phyloP scores from a whole-genome alignment of 208 protist species.

The Trypanosoma melophagium region DNA sequence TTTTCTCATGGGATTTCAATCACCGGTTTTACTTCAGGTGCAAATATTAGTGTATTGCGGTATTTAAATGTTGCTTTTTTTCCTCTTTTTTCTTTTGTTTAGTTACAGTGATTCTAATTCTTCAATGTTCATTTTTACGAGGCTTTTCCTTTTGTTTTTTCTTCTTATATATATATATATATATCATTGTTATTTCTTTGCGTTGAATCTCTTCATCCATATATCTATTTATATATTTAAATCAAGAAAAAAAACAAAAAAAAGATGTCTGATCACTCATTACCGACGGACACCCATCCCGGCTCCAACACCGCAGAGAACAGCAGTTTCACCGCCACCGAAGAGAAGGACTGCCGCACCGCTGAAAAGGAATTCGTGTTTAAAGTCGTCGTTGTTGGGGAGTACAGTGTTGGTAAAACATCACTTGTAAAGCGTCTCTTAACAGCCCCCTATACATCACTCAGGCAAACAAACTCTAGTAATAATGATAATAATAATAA shows the following conservation, averaged over 20 bases:
- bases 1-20: too few species aligned
- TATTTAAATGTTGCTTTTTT: too few species aligned
- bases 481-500: conserved; percentile 25
- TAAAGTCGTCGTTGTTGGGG: conserved; percentile 52
- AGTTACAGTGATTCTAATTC: too few species aligned
- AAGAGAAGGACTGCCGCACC: conserved; percentile 1
- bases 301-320: not conserved
- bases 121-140: too few species aligned
- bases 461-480: conserved; percentile 2
- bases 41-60: too few species aligned
- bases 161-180: too few species aligned
- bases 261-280: not conserved
- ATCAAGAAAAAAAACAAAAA: not conserved
- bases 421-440: conserved; percentile 57
- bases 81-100: too few species aligned
- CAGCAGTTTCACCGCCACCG: not conserved
- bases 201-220: too few species aligned
- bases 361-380: conserved; percentile 41
- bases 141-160: too few species aligned
- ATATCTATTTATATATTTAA: not conserved
- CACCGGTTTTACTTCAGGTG: too few species aligned
- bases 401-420: conserved; percentile 71
- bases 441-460: not conserved
- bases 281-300: too few species aligned
- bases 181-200: too few species aligned